Conservation (phyloP, 1,139 yeast genomes). For the Entelexis paramagnoliae region DNA sequence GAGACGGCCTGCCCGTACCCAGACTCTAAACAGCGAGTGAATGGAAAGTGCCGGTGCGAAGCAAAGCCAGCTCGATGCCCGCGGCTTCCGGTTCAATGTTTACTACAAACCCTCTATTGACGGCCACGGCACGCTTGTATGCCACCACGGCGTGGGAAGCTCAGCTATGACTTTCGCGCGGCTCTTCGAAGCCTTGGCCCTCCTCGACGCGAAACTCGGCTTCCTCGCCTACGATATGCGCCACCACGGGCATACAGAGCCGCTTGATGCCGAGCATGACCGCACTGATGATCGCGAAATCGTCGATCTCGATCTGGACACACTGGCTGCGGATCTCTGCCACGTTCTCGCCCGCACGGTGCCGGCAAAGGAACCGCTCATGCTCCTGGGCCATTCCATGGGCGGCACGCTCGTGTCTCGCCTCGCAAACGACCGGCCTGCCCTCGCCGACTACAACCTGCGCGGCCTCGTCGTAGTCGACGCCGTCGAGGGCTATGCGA, state of each 20-base stretch:
- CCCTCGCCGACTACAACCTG: slow-evolving; percentile 14
- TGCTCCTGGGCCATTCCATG: slow-evolving; percentile 78
- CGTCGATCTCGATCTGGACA: slow-evolving; percentile 39
- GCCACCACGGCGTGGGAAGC: slow-evolving; percentile 95
- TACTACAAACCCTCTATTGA: slow-evolving; percentile 7
- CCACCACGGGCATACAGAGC: slow-evolving; percentile 57
- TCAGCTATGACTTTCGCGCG: slow-evolving; percentile 67
- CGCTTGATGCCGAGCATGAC: neutral
- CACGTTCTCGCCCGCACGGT: slow-evolving; percentile 39
- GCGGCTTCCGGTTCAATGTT: slow-evolving; percentile 17
- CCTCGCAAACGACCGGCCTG: slow-evolving; percentile 28
- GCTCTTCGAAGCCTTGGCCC: slow-evolving; percentile 35
- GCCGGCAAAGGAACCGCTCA: slow-evolving; percentile 23
- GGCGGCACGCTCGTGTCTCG: slow-evolving; percentile 80
- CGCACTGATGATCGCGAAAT: neutral
- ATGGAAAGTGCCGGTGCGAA: slow-evolving; percentile 1
- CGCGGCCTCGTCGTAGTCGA: slow-evolving; percentile 70
- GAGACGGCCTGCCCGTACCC: neutral
- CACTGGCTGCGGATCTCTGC: slow-evolving; percentile 49
- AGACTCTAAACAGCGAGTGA: neutral
- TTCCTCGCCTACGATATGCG: slow-evolving; percentile 64
- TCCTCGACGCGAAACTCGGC: slow-evolving; percentile 22
- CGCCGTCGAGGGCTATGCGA: slow-evolving; percentile 89
- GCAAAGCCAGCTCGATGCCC: neutral
- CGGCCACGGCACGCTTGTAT: slow-evolving; percentile 40